Conservation (phyloP, 2,329 filamentous ascomycete genomes). For the Pseudopithomyces maydicus region DNA sequence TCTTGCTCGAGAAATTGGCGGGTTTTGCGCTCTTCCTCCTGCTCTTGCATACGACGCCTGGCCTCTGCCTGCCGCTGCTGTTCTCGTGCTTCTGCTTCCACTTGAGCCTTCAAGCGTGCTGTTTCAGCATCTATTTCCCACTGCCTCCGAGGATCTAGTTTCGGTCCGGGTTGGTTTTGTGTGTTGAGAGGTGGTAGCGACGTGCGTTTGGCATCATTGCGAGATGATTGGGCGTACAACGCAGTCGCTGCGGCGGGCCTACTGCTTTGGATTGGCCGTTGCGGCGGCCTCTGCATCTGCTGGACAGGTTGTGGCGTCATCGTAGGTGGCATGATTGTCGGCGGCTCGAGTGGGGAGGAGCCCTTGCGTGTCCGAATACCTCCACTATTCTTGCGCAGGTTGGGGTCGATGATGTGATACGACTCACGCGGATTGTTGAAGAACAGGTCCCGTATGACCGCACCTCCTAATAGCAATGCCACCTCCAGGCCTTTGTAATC, state of each 20-base stretch:
- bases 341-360: constrained; percentile 37
- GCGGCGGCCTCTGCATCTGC: constrained; percentile 28
- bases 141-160: constrained; percentile 55
- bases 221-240: constrained; percentile 22
- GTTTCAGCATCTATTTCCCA: constrained; percentile 60
- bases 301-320: constrained; percentile 38
- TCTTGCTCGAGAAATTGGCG: constrained; percentile 40
- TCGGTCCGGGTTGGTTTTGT: constrained; percentile 26
- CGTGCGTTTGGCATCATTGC: constrained; percentile 28
- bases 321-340: constrained; percentile 34
- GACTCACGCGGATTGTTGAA: constrained; percentile 70
- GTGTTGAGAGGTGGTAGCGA: constrained; percentile 38
- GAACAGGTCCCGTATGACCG: constrained; percentile 66
- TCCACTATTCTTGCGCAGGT: constrained; percentile 45
- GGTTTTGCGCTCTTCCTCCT: constrained; percentile 55
- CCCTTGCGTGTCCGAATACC: constrained; percentile 40
- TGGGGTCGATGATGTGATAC: constrained; percentile 72
- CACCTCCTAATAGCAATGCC: constrained; percentile 67
- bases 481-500: constrained; percentile 93
- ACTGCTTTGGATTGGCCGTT: constrained; percentile 18
- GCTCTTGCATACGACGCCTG: constrained; percentile 61
- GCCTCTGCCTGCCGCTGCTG: constrained; percentile 51
- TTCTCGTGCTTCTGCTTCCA: constrained; percentile 50
- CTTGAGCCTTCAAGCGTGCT: constrained; percentile 51
- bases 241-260: constrained; percentile 22